Base-by-base conservation (phyloP, 768 basidiomycete species). In the Cubamyces lactineus region DNA sequence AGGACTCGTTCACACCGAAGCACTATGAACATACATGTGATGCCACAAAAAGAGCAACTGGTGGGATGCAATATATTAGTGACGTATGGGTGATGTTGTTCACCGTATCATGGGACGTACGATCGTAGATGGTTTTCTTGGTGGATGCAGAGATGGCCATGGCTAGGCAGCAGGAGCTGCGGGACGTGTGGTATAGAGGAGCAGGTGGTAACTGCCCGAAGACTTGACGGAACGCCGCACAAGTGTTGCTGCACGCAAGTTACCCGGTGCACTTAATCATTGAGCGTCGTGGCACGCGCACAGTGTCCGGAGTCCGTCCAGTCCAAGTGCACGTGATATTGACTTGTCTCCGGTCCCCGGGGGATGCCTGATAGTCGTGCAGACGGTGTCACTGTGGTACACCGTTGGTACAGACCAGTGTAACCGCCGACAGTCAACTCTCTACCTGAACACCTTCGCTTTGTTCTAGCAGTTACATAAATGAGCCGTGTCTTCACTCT, bases 41-140 rank as follows among this genome's bases (percentile, higher is more conserved):
- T 5, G 79, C 80, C 16, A 82, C 73, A 39, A 84, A 76, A 16
- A 85, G 62, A 6, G 77, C 78, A 51, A 79, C 80, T 81, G 19
- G 6, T 19, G 5, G 7, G 28, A 9, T 13, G 12, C 17, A 19
- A 26, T 59, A 7, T 0, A 59, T 49, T 7, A 21, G 12, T 34
- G 5, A 16, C 19, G 8, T 38, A 34, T 16, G 24, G 9, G 15
- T n/a, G 21, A 41, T 48, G 8, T 16, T 6, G 16, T 17, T 7
- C 7, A 15, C 4, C 21, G 47, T 2, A 28, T 28, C 1, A 8
- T 7, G 28, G 28, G 28, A 57, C 56, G 24, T 21, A 57, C 57
- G 49, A 52, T 59, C 57, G 5, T 52, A 13, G 41, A 59, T 59
- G 1, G 57, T 47, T 11, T 50, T 40, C 28, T 52, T 59, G 16